Base-by-base conservation (phyloP, 1,139 yeast species). In the Candida mesenterica region DNA sequence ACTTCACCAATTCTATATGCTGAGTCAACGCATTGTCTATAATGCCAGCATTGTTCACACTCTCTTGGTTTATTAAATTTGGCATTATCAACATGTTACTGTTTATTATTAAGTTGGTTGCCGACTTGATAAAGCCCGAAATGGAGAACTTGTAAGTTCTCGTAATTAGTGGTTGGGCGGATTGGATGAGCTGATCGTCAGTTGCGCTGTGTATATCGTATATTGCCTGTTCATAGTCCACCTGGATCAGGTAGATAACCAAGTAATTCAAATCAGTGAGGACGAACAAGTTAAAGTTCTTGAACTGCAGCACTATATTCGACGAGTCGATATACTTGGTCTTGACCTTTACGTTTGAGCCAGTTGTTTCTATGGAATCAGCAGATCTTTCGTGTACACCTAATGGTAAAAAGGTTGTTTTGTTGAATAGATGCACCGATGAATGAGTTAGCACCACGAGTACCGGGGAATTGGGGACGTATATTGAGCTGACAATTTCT, bases 21-120 rank as follows among this genome's bases (percentile, higher is more conserved):
- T 58, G 65, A 13, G 67, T 49, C 6, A 38, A 31, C 14, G 20
- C 15, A 19, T 38, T 38, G 35, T 67, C 72, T 34, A 66, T 71
- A 13, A 52, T 40, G 15, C 51, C 40, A 12, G 43, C 42, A 43
- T 64, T 65, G 37, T 59, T 59, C 32, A 56, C 50, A 38, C 60
- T 62, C 47, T 69, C 75, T n/a, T 66, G 46, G 40, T 68, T 68
- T 34, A 67, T 67, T 31, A 69, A 45, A 35, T 59, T 62, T 2
- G 42, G 42, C 17, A 39, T 16, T 4, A 35, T 17, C 2, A 29
- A 7, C 15, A 29, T 30, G 14, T 34, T 28, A 17, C 37, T 28
- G 9, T 25, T 25, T 13, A 25, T 53, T 15, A 68, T 53, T 12
- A 62, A 43, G 23, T 57, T 56, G 15, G 72, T 62, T 12, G 74